Evolutionary conservation across 2,329 filamentous ascomycete species (phyloP), one percentile per base, ranked within the genome.

Genomic region (Cadophora malorum): DNA sequence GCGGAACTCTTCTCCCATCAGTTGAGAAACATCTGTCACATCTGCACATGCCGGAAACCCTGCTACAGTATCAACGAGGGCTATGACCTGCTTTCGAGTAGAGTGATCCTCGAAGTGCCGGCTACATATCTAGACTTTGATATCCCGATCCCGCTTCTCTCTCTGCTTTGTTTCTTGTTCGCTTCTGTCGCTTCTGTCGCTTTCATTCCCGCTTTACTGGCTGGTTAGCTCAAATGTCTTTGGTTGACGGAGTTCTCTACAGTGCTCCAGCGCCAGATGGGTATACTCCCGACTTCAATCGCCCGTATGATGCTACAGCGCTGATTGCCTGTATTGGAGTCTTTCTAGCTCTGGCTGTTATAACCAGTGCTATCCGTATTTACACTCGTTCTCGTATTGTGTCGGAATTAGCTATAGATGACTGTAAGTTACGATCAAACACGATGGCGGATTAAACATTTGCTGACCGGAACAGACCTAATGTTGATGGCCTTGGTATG

Each of bases 301-400:
- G 31, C 4, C 52, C 52, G 16, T 33, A 55, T 31, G 28, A 55
- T 7, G 52, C 25, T 7, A 8, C 25, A 8, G 52, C 16, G 14
- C 25, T 55, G 12, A 55, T 55, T 33, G 52, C 31, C 16, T 55
- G 28, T n/a, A 33, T 55, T n/a, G 52, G 52, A 14, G 25, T 55
- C 3, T 55, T 55, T 9, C 16, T 55, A n/a, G 1, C 52, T n/a
- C 52, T 55, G 33, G 52, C 52, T 55, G 52, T 33, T 3, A 33
- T 55, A 1, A 55, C 52, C 16, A 55, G 25, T n/a, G 52, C 31
- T 7, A 55, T 55, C 16, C 52, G 52, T 8, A 55, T 55, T 19
- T 55, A 55, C 16, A 55, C 52, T 55, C 52, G 52, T 3, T 33
- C 52, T 31, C 52, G 52, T 6, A 55, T 55, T n/a, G 31, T 55